phyloP scores from a whole-genome alignment of 129 eudicot genomes.

The Silybum marianum region DNA sequence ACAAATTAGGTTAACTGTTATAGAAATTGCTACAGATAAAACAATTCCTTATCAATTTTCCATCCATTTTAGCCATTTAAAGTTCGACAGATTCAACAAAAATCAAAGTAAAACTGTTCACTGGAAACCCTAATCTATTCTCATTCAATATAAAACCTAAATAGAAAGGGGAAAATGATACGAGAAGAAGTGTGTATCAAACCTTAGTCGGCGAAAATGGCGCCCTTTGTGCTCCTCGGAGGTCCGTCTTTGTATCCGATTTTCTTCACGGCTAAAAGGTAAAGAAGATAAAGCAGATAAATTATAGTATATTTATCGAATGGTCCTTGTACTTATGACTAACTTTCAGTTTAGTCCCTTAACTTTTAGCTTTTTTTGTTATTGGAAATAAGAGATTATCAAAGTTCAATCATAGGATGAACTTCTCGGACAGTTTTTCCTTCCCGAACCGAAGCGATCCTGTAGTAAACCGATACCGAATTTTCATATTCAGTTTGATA shows the following conservation, averaged over 20 bases:
- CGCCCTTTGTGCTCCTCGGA: background rate
- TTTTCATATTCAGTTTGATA: too few species aligned
- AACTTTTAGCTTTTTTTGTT: background rate
- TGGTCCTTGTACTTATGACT: constrained; percentile 6
- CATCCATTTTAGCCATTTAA: background rate
- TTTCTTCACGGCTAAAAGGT: constrained; percentile 1
- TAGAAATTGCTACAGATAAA: background rate
- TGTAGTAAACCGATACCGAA: too few species aligned
- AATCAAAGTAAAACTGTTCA: background rate
- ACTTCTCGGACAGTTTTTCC: too few species aligned
- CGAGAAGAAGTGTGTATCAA: background rate
- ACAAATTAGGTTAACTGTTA: background rate
- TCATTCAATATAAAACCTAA: background rate
- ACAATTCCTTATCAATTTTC: background rate
- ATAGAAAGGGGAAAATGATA: background rate
- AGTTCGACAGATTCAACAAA: background rate
- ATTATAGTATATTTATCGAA: background rate
- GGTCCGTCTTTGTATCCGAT: constrained; percentile 3
- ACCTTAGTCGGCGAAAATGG: constrained; percentile 28
- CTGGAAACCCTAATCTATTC: background rate
- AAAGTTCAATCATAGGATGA: background rate
- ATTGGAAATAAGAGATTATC: background rate
- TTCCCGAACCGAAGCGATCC: too few species aligned
- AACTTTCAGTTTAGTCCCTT: background rate
- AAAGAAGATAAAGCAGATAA: constrained; percentile 28